Conservation (phyloP, 345 rosid genomes). For the Salix arbutifolia region DNA sequence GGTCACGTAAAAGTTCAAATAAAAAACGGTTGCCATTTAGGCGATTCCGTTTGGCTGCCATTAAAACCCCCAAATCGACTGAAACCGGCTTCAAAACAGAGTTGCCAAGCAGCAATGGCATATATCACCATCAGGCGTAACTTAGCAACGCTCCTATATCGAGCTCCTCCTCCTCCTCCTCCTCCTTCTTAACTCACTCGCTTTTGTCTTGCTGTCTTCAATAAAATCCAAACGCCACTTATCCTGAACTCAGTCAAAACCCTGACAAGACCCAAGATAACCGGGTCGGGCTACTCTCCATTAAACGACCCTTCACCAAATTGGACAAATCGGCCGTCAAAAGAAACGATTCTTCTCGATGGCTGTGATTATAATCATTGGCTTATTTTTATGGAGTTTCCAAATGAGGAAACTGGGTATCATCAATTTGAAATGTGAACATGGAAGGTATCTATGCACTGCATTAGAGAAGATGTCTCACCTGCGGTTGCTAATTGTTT, state of each 20-base stretch:
- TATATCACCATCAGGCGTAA: constrained; percentile 45
- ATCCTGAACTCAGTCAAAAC: constrained; percentile 27
- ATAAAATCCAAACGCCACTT: constrained; percentile 25
- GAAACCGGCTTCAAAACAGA: not conserved
- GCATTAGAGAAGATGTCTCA: no score
- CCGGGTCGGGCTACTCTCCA: constrained; percentile 78
- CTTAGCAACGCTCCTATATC: constrained; percentile 34
- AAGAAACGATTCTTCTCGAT: constrained; percentile 84
- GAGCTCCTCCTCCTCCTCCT: constrained; percentile 37
- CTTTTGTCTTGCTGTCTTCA: constrained; percentile 37
- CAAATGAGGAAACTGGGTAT: constrained; percentile 21
- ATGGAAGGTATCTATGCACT: no score
- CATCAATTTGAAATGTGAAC: no score
- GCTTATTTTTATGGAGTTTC: constrained; percentile 93
- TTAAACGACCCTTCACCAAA: constrained; percentile 80
- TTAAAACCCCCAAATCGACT: not conserved
- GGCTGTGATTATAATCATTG: constrained; percentile 85
- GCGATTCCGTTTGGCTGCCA: not conserved
- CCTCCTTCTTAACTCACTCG: constrained; percentile 53
- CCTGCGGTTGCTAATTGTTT: no score
- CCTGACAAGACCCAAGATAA: constrained; percentile 52
- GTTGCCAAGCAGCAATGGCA: constrained; percentile 47
- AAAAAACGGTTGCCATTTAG: not conserved
- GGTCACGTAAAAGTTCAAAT: no score
- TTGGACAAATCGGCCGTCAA: constrained; percentile 88